Evolutionary conservation across 2,329 filamentous ascomycete species (phyloP), one percentile per base, ranked within the genome.

Genomic region (Pseudogymnoascus sp.): DNA sequence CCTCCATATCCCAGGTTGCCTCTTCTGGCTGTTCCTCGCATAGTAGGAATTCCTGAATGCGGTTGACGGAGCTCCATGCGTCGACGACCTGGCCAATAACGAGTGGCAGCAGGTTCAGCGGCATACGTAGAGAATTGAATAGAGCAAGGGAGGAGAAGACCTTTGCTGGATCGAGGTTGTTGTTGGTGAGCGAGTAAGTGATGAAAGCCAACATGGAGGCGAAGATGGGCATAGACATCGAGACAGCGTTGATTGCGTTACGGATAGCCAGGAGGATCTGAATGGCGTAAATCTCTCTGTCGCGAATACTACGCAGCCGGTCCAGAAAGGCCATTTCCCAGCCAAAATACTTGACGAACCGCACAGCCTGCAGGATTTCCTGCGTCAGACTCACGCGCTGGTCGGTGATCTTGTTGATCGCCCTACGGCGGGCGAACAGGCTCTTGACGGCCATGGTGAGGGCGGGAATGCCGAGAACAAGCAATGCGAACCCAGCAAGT

Each of bases 141-240:
- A 97, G 78, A 0, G 93, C 93, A 12, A 97, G 81, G 0, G 93
- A 97, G 0, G 93, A 97, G 77, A 99, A 97, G 37, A 97, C 83
- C 23, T 87, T 80, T 0, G 92, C 91, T 0, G 95, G 87, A 1
- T 84, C 79, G 25, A 97, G 81, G 28, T 73, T 74, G 68, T 91
- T 87, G 62, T 88, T 78, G 1, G 84, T 81, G 52, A 87, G 75
- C 1, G 84, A 86, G 68, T 84, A 88, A 0, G 90, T 93, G 75
- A 97, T 93, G 74, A 97, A 97, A 0, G 93, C 86, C 41, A 97
- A 75, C 91, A 97, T 97, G 1, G 93, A 96, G 0, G 93, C 92
- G 69, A 97, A 97, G 61, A 96, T 90, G 5, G 95, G 93, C 45
- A 74, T 60, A 4, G 71, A 76, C 80, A 89, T 82, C 16, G 85